Base-by-base conservation (phyloP, 2,329 filamentous ascomycete genomes). In the Atkinsonella texensis region DNA sequence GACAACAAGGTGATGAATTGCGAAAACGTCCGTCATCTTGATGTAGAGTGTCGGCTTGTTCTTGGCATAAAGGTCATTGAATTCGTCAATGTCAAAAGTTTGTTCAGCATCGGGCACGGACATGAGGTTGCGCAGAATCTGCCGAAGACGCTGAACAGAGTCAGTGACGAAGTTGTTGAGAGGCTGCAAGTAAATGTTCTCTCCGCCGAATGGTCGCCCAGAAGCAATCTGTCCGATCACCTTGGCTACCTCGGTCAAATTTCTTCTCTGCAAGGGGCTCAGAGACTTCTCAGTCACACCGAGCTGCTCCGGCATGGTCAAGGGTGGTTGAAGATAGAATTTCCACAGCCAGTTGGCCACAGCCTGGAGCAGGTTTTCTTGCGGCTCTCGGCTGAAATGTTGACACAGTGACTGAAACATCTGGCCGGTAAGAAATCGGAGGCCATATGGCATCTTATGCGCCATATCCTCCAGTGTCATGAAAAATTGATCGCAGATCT, bases 31-130 rank as follows among this genome's bases (percentile, higher is more conserved):
- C 15, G 87, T 81, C 80, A 98, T 91, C 72, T 98, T 98, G 74
- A 98, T 95, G 72, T 97, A 98, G n/a, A 98, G 76, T 0, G 91
- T 97, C 7, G 93, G 93, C 68, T 95, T 95, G 57, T 89, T 93
- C 66, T 94, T 90, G 52, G 91, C 87, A 64, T 97, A 97, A 7
- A 98, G 77, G 63, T 98, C 93, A 65, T 96, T 97, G 79, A 93
- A 98, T 66, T 97, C 93, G 64, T 98, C 93, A 65, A 98, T 96
- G 67, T 97, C 90, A 63, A 97, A 98, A 23, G 93, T 93, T 49
- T 81, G 78, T 68, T 98, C 93, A 0, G 89, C 87, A 60, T 93
- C 85, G 13, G 86, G 83, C 12, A 97, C 87, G 12, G 85, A 81
- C 58, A 98, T 88, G 54, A 97, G 69, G 35, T 85, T 80, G 45